Evolutionary conservation across 768 basidiomycete genomes (phyloP).

Genomic region (Auriscalpium vulgare): DNA sequence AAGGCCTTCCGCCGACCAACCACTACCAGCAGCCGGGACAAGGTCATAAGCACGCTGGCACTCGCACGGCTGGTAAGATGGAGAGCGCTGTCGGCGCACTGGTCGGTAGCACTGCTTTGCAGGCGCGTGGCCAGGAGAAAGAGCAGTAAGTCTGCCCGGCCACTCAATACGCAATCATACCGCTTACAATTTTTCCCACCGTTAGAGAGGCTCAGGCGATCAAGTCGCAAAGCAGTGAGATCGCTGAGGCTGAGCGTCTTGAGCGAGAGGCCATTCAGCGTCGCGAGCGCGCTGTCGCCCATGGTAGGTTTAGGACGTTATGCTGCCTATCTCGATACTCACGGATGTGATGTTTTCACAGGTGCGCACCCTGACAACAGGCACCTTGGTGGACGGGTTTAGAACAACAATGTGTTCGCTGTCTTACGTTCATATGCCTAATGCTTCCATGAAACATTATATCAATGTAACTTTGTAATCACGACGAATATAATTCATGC

Average conservation of each 20-base stretch:
- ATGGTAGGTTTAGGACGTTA: conserved; percentile 27
- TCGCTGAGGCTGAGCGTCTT: conserved; percentile 46
- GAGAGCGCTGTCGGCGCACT: conserved; percentile 38
- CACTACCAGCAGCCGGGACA: conserved; percentile 3
- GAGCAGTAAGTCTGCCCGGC: conserved; percentile 29
- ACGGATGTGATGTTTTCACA: conserved; percentile 1
- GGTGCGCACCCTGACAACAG: conserved; percentile 27
- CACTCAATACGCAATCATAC: background rate
- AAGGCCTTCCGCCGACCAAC: conserved; percentile 9
- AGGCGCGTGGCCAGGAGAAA: conserved; percentile 43
- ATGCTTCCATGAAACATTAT: too few species aligned
- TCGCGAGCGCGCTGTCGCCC: conserved; percentile 45
- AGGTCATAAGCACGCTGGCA: conserved; percentile 6
- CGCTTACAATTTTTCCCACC: background rate
- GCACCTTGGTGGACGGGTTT: conserved; percentile 22
- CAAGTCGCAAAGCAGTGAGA: conserved; percentile 38
- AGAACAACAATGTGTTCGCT: too few species aligned
- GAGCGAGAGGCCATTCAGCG: conserved; percentile 41
- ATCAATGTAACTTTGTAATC: too few species aligned
- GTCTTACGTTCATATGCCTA: too few species aligned
- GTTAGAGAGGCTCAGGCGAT: conserved; percentile 33
- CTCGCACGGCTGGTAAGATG: conserved; percentile 37
- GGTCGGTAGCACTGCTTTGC: conserved; percentile 38
- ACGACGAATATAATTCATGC: too few species aligned
- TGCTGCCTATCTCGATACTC: background rate